A percentile compares a stretch with the other conserved stretches of the same genome.
Evolutionary conservation across 805 yeast genomes (phyloP).

Genomic region (Metschnikowia colocasiae): DNA sequence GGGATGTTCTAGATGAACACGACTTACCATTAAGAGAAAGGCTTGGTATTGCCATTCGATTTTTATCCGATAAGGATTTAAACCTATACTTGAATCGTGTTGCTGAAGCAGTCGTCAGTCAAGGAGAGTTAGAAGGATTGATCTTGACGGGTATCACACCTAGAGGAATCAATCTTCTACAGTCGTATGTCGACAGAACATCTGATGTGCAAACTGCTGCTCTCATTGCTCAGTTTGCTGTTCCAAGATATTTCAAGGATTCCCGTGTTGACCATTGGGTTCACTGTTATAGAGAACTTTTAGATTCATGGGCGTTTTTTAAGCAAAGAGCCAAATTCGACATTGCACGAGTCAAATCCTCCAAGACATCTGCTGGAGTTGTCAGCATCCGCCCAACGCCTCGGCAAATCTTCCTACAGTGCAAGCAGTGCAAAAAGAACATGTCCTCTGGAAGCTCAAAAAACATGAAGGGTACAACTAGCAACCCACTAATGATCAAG

Average conservation of each 20-base stretch:
- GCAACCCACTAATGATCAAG: constrained; percentile 23
- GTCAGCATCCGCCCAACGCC: constrained; percentile 51
- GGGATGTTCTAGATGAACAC: constrained; percentile 88
- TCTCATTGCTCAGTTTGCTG: constrained; percentile 71
- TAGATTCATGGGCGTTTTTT: constrained; percentile 20
- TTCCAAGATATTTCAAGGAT: constrained; percentile 79
- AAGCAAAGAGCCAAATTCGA: constrained; percentile 65
- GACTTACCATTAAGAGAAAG: constrained; percentile 85
- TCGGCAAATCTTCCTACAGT: constrained; percentile 76
- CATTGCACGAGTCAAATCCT: constrained; percentile 65
- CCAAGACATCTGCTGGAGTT: constrained; percentile 49
- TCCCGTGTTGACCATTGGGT: constrained; percentile 76
- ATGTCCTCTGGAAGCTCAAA: constrained; percentile 40
- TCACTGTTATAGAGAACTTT: constrained; percentile 26
- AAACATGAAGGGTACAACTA: constrained; percentile 14
- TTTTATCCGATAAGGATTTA: constrained; percentile 74
- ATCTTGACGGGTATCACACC: constrained; percentile 91
- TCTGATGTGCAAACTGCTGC: constrained; percentile 92
- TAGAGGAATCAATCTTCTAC: constrained; percentile 72
- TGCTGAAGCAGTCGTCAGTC: constrained; percentile 62
- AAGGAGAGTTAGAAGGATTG: constrained; percentile 89
- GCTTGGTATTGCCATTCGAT: constrained; percentile 85
- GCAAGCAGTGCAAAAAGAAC: constrained; percentile 77
- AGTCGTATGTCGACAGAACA: constrained; percentile 82
- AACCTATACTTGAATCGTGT: constrained; percentile 66